Evolutionary conservation across 192 early-diverging fungal genomes (phyloP), one percentile per base, ranked within the genome.

Genomic region (Phlyctochytrium bullatum): DNA sequence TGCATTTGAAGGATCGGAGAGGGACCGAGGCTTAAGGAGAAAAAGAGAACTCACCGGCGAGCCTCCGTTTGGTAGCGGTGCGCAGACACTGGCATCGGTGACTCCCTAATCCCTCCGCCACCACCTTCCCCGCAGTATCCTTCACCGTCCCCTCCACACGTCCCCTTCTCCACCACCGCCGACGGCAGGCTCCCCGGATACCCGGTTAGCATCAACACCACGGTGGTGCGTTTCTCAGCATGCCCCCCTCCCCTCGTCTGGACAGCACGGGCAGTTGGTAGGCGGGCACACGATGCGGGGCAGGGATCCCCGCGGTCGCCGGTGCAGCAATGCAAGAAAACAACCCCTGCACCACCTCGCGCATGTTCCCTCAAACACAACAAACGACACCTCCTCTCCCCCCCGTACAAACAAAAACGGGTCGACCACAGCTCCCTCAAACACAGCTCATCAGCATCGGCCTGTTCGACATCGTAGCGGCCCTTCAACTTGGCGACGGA

Each of bases 331-430:
- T 82, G 17, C 87, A 86, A 58, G 89, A 90, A 0, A 87, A 85
- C 12, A 97, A 81, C 24, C 93, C 95, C 1, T 91, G 89, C 0
- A 93, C 76, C 14, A 93, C 80, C 2, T 82, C 64, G 29, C 34
- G 76, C 31, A 89, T n/a, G n/a, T n/a, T 2, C 93, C 94, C 16
- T 80, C 74, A 24, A 82, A 71, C 17, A 84, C 80, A 74, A 93
- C 90, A 57, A 79, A 90, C 51, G 89, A 47, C 4, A 93, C 75
- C 71, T 97, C 95, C 71, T 97, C 95, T 17, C 88, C 93, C 23
- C 93, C 95, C 12, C 95, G 88, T 6, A 93, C 95, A 71, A 93
- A 97, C 52, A 97, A 82, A 68, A 94, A 92, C 27, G 92, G 92
- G 62, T 96, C 93, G 24, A n/a, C n/a, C n/a, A n/a, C n/a, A 94